Conservation (phyloP, 306 rosid species). For the Cucurbita argyrosperma region DNA sequence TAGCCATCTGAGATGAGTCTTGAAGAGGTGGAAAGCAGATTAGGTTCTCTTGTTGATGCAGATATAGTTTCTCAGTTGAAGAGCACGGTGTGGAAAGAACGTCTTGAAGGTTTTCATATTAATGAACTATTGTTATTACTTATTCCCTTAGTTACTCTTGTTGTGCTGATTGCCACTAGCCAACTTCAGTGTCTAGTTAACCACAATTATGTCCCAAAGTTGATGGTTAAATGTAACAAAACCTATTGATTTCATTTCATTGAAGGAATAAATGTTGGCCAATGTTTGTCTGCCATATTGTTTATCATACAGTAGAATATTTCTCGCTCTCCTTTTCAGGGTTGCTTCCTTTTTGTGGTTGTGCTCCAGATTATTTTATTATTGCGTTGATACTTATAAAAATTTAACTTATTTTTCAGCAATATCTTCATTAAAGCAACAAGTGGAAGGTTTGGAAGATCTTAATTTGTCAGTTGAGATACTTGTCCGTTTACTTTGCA, state of each 20-base stretch:
- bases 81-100: slow-evolving; percentile 90
- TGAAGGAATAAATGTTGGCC: background rate
- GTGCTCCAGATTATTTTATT: background rate
- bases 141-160: background rate
- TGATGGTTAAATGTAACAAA: background rate
- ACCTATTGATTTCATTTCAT: background rate
- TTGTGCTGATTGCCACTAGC: background rate
- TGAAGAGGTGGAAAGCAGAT: slow-evolving; percentile 85
- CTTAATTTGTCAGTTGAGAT: slow-evolving; percentile 60
- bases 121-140: background rate
- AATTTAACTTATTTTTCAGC: background rate
- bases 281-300: background rate
- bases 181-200: background rate
- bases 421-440: slow-evolving; percentile 60
- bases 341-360: background rate
- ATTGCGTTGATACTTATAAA: background rate
- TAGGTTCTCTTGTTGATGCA: slow-evolving; percentile 67
- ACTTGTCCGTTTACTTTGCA: slow-evolving; percentile 66
- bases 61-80: slow-evolving; percentile 69
- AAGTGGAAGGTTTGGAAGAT: slow-evolving; percentile 64
- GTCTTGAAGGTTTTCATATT: slow-evolving; percentile 62
- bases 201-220: background rate
- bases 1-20: slow-evolving; percentile 96
- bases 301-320: background rate
- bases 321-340: background rate